A percentile compares a stretch with the other conserved stretches of the same genome.
Evolutionary conservation across 257 asterid genomes (phyloP).

Genomic region (Gentiana macrophylla): DNA sequence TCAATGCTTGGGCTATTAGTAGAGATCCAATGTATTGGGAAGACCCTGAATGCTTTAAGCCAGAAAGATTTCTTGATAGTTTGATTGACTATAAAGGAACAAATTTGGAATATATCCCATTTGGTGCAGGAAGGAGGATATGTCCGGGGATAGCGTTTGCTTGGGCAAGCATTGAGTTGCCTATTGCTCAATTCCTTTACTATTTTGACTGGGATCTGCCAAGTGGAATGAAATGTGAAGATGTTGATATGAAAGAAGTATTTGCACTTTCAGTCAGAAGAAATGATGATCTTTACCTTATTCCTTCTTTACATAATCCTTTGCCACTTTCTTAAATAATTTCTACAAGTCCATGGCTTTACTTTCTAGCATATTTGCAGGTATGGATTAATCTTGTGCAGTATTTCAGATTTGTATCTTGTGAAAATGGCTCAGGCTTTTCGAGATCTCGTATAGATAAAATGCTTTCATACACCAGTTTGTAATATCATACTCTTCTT

Average conservation of each 20-base stretch:
- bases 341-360: no score
- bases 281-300: neutral
- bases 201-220: constrained; percentile 1
- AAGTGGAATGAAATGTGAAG: neutral
- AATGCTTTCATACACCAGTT: no score
- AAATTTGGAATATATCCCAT: constrained; percentile 4
- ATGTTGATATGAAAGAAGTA: neutral
- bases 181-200: neutral
- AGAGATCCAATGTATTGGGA: constrained; percentile 5
- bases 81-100: neutral
- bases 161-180: neutral
- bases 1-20: constrained; percentile 7
- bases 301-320: neutral
- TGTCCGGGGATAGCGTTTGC: constrained; percentile 3
- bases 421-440: no score
- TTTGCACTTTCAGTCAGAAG: neutral
- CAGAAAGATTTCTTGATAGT: constrained; percentile 4
- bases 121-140: constrained; percentile 8
- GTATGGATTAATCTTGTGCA: no score
- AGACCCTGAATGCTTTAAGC: constrained; percentile 3
- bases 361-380: no score
- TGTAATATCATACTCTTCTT: no score
- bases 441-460: no score
- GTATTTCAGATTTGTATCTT: no score
- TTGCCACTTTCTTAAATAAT: no score